phyloP scores from a whole-genome alignment of 129 eudicot species.

The Escallonia herrerae region DNA sequence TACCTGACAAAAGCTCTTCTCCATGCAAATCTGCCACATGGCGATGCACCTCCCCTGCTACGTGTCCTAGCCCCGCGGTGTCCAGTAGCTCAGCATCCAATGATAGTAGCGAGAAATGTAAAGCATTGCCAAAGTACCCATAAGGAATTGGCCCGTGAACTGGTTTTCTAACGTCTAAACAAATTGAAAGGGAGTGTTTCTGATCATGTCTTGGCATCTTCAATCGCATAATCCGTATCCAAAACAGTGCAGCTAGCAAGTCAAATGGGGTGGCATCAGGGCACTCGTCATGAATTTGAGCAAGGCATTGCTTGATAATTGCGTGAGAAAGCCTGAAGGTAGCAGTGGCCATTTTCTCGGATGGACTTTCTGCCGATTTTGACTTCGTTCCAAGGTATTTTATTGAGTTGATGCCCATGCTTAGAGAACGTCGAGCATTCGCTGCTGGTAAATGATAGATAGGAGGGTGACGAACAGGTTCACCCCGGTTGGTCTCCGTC shows the following conservation, averaged over 20 bases:
- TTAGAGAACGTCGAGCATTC: background rate
- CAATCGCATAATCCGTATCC: constrained; percentile 31
- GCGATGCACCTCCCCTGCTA: constrained; percentile 23
- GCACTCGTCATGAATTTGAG: constrained; percentile 18
- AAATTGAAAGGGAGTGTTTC: constrained; percentile 29
- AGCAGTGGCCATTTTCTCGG: constrained; percentile 34
- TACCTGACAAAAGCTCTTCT: constrained; percentile 40
- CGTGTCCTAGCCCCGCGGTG: constrained; percentile 13
- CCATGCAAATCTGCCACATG: constrained; percentile 26
- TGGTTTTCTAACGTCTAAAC: constrained; percentile 42
- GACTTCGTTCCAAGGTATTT: constrained; percentile 14
- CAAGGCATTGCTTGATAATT: constrained; percentile 30
- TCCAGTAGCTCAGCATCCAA: constrained; percentile 13
- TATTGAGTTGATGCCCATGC: background rate
- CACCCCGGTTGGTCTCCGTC: constrained; percentile 41
- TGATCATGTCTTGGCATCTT: constrained; percentile 7
- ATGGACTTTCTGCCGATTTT: constrained; percentile 4
- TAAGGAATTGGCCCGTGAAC: constrained; percentile 25
- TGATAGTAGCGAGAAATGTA: constrained; percentile 29
- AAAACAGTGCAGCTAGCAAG: constrained; percentile 43
- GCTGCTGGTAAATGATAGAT: constrained; percentile 25
- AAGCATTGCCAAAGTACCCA: constrained; percentile 56
- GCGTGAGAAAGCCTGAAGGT: constrained; percentile 41
- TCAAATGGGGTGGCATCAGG: constrained; percentile 60
- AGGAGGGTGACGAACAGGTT: constrained; percentile 30